Base-by-base conservation (phyloP, 805 yeast genomes). In the Wickerhamomyces canadensis region DNA sequence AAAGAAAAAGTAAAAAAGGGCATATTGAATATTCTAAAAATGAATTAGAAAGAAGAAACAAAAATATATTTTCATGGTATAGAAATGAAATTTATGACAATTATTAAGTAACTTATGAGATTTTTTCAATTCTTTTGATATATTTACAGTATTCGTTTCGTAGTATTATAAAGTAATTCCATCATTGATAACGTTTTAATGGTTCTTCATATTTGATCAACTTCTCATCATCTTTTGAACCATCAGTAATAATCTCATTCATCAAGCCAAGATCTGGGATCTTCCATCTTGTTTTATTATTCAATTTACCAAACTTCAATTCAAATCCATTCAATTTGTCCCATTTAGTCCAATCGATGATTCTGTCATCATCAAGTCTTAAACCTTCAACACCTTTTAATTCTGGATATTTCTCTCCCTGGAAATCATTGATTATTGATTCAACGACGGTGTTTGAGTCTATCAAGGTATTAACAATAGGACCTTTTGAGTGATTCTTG, bases 381-480 rank as follows among this genome's bases (percentile, higher is more conserved):
- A 21, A 64, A 46, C 11, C 51, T 61, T 10, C 48, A 52, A 41
- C 62, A 52, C 13, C 70, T 68, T 13, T 46, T 35, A 41, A 53
- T 56, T 16, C 56, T 1, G 49, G 41, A 13, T 41, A 34, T 18
- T 39, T 27, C 19, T 53, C 63, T 25, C 57, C 55, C n/a, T 60
- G 41, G 18, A 72, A 60, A 49, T 87, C 95, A 26, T 69, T 64
- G 14, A 78, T 51, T 0, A 93, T 67, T 11, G 68, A 62, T 19
- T 78, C 85, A 0, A 87, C 91, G 0, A 91, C 80, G 8, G 76
- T 72, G 44, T 80, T 80, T 1, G 96, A 76, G 41, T 84, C 88
- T 71, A 81, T 73, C 82, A 91, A 84, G 0, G 98, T 87, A 12
- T 85, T 72, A 14, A 95, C 94, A 46, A 93, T 93, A 4, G 87